These are phyloP conservation scores for Alternaria burnsii DNA, from an alignment of 2,329 filamentous ascomycete species.

Conservation along the genomic window DNA sequence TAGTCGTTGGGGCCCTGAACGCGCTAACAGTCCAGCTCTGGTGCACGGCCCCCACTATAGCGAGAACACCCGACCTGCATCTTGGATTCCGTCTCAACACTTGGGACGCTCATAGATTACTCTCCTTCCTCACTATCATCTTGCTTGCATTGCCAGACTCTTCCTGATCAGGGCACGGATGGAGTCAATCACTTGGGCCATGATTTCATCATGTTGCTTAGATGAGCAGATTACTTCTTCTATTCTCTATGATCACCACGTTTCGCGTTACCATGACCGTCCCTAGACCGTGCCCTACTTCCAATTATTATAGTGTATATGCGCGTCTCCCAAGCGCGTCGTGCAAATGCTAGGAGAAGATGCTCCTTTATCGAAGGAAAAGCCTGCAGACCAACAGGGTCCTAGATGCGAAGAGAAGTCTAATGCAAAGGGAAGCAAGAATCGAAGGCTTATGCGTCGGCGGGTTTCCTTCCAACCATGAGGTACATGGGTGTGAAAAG, in stretches of 20 bases:
- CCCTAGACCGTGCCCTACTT: conserved; percentile 23
- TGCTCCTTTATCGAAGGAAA: conserved; percentile 24
- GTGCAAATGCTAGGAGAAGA: conserved; percentile 26
- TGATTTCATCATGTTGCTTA: background rate
- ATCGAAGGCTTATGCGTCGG: conserved; percentile 33
- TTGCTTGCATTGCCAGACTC: too few species aligned
- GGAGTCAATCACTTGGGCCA: too few species aligned
- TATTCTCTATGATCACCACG: conserved; percentile 15
- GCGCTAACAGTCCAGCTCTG: conserved; percentile 19
- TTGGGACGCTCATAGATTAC: background rate
- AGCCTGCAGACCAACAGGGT: conserved; percentile 25
- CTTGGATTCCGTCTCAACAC: conserved; percentile 1
- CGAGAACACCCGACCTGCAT: conserved; percentile 20
- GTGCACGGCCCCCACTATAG: conserved; percentile 14
- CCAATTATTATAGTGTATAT: conserved; percentile 42
- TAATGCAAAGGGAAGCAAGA: conserved; percentile 28
- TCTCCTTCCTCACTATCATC: background rate
- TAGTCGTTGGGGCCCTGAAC: conserved; percentile 25
- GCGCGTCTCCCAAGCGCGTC: conserved; percentile 25
- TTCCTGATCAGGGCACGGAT: background rate
- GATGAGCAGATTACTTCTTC: conserved; percentile 10
- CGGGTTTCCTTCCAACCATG: conserved; percentile 92
- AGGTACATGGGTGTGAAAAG: conserved; percentile 99
- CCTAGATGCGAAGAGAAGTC: conserved; percentile 24
- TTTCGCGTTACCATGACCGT: conserved; percentile 35